phyloP scores from a whole-genome alignment of 441 rosid species.

The Eruca vesicaria region DNA sequence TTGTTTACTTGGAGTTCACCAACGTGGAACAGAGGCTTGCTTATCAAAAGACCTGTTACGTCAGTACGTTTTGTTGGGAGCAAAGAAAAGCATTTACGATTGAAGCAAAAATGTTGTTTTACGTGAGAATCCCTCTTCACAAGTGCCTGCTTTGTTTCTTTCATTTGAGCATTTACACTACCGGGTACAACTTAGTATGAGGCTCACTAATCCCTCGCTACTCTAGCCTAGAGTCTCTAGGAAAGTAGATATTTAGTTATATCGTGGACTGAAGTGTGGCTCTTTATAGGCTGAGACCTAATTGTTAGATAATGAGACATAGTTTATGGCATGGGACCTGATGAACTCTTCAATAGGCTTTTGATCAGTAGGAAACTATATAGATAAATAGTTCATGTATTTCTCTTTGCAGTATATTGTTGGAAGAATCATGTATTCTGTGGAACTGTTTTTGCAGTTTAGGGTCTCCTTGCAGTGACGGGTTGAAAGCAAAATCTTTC shows the following conservation, averaged over 20 bases:
- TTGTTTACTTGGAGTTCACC: constrained; percentile 52
- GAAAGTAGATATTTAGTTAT: too few relatives aligned
- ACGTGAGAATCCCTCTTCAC: constrained; percentile 44
- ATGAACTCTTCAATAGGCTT: constrained; percentile 3
- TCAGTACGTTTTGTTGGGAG: constrained; percentile 49
- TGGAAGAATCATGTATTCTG: constrained; percentile 16
- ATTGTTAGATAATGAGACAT: constrained; percentile 4
- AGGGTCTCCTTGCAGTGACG: constrained; percentile 46
- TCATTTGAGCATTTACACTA: too few relatives aligned
- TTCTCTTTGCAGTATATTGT: not conserved
- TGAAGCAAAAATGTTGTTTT: constrained; percentile 44
- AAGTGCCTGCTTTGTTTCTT: constrained; percentile 10
- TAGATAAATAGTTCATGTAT: not conserved
- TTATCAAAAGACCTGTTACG: constrained; percentile 43
- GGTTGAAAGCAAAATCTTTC: constrained; percentile 51
- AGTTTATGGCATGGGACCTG: not conserved
- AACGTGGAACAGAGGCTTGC: constrained; percentile 59
- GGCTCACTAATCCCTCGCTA: too few relatives aligned
- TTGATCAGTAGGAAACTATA: not conserved
- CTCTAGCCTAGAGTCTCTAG: too few relatives aligned
- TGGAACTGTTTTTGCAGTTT: constrained; percentile 52
- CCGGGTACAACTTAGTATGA: too few relatives aligned
- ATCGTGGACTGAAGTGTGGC: too few relatives aligned
- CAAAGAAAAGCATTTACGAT: constrained; percentile 43
- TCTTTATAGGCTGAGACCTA: constrained; percentile 11